These are phyloP conservation scores for Pyronema omphalodes DNA, from an alignment of 495 filamentous ascomycete genomes.

Conservation along the genomic window DNA sequence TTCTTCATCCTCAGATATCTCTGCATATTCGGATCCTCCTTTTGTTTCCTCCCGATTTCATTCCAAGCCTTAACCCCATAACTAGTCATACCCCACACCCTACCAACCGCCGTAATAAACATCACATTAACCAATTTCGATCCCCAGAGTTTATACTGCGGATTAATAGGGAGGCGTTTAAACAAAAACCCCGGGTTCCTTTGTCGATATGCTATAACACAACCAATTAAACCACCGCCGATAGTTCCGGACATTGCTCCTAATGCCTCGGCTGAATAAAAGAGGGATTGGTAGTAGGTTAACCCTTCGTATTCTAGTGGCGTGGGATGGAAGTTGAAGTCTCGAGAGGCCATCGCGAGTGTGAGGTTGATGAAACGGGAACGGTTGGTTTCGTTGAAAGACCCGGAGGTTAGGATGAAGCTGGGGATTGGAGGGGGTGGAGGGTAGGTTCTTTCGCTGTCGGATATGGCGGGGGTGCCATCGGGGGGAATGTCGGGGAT, in stretches of 20 bases:
- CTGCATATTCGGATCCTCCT: slow-evolving; percentile 8
- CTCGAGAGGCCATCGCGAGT: background rate
- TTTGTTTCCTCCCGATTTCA: slow-evolving; percentile 6
- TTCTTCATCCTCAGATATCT: background rate
- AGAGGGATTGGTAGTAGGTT: slow-evolving; percentile 15
- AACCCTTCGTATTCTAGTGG: slow-evolving; percentile 5
- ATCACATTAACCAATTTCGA: background rate
- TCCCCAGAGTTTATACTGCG: background rate
- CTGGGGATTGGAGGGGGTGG: background rate
- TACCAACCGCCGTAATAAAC: background rate
- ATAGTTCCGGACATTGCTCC: slow-evolving; percentile 9
- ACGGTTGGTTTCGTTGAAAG: background rate
- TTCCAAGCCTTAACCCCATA: slow-evolving; percentile 13
- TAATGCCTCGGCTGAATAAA: slow-evolving; percentile 18
- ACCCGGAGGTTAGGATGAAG: background rate
- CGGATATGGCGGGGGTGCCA: background rate
- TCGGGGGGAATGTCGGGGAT: background rate
- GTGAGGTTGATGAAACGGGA: background rate
- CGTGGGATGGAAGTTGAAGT: slow-evolving; percentile 7
- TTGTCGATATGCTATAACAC: background rate
- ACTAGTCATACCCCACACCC: slow-evolving; percentile 12
- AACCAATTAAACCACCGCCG: slow-evolving; percentile 3
- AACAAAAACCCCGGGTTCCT: background rate
- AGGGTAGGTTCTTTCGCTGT: background rate
- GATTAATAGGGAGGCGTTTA: background rate